These are phyloP conservation scores for Calonectria fujianensis DNA, from an alignment of 2,329 filamentous ascomycete species.

Conservation along the genomic window DNA sequence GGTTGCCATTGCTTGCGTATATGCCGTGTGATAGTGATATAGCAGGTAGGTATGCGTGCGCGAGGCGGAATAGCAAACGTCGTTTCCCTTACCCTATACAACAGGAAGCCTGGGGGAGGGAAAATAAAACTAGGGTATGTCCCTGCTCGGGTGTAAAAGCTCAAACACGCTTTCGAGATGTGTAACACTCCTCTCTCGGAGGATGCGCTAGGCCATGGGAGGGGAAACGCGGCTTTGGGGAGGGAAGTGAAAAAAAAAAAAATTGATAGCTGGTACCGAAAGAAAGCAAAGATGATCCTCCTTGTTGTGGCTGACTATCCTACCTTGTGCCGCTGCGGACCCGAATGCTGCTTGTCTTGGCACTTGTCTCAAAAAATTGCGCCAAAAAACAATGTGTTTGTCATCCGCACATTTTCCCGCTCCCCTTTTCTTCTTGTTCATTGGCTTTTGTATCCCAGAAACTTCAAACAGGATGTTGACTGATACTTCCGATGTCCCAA, in stretches of 20 bases:
- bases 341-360: constrained; percentile 9
- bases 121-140: neutral
- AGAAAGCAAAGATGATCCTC: neutral
- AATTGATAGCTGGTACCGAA: neutral
- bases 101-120: neutral
- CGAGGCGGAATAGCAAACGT: neutral
- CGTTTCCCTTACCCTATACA: neutral
- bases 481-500: neutral
- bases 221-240: neutral
- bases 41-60: too few species aligned
- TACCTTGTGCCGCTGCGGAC: constrained; percentile 15
- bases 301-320: neutral
- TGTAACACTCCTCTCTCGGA: neutral
- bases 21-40: neutral
- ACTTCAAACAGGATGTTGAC: neutral
- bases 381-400: neutral
- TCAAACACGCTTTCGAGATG: neutral
- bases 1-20: neutral
- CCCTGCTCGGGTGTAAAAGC: neutral
- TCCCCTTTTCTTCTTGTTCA: neutral
- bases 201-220: neutral
- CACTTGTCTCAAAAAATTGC: neutral
- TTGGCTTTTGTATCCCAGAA: neutral
- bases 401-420: neutral
- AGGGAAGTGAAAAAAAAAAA: neutral